Base-by-base conservation (phyloP, 2,329 filamentous ascomycete species). In the Claviceps quebecensis region DNA sequence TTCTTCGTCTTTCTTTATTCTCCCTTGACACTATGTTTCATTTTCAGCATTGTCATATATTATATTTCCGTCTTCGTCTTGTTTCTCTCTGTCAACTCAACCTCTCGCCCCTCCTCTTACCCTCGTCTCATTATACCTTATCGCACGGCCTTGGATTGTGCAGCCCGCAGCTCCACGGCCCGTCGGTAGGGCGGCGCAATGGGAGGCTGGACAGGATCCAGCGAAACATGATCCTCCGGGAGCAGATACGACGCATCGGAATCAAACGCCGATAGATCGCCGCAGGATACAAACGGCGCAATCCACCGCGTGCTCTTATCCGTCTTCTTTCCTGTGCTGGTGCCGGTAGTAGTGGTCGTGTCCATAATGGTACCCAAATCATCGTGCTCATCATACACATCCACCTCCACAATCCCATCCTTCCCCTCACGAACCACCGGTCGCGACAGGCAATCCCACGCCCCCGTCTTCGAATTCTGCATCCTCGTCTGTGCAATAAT, bases 171-270 rank as follows among this genome's bases (percentile, higher is more conserved):
- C 66, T 97, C 91, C 54, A 98, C 71, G 13, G 93, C 93, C 52
- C 84, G 80, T 66, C 90, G 94, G 64, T 98, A 98, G 0, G 93
- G 93, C 13, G 93, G 93, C 9, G 93, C 93, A 38, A 93, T 98
- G 0, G 93, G 93, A 29, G 91, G 91, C 65, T 97, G 93, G 36
- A 98, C 80, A 0, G 93, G 93, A 64, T 96, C 89, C 47, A 97
- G 76, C 58, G 85, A 90, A 49, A 94, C 78, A 62, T 94, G 80
- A 57, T 89, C 86, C 54, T 90, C 85, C 0, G 93, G 90, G 17
- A 98, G 73, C 58, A 86, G 80, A 67, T 97, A 96, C 4, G 90
- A 93, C 4, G 93, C 91, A 72, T 98, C 93, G 0, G 91, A 89
- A 70, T 98, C 93, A 70, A 90, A 98, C 11, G 87, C 83, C 23